Base-by-base conservation (phyloP, 805 yeast genomes). In the Saccharomycopsis fermentans region DNA sequence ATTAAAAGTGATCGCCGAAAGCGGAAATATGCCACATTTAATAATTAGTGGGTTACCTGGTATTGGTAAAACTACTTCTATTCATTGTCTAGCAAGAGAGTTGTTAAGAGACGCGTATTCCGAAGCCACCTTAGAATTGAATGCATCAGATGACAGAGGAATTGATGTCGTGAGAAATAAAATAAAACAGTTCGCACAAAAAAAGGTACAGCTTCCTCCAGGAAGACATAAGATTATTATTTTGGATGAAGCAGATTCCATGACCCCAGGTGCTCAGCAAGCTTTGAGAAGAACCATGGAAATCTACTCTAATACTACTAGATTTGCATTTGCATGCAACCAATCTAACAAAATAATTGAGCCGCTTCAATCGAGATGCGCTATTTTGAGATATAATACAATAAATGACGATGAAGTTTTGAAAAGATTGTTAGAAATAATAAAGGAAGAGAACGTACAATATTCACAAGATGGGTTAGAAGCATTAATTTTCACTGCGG, bases 251-350 rank as follows among this genome's bases (percentile, higher is more conserved):
- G 97, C 97, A 0, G 97, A 90, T 69, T 85, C 94, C 12, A 90
- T 90, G 97, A 90, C 97, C 0, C 90, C 96, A 0, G 97, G 96
- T 40, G 97, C 97, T 1, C 97, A 90, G 70, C 96, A 89, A 69
- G 97, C 97, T 0, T 74, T 91, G 65, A 79, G 97, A 71, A 80
- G 97, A 68, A 90, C 96, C 1, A 90, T 90, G 98, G 98, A 91
- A 68, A 79, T 92, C 34, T 92, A 89, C 68, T 87, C 97, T n/a
- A 86, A 87, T 69, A 86, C 97, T 4, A 94, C 99, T 6, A 80
- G 99, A 66, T 94, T 94, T 75, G 97, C 96, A n/a, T 94, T 94
- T 74, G 97, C 98, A 0, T 94, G 99, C 74, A 94, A 94, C 70
- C 96, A 88, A 70, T 84, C 94, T 21, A 86, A 83, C 71, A 94